These are phyloP conservation scores for Fusarium torulosum DNA, from an alignment of 2,329 filamentous ascomycete species.

Conservation along the genomic window DNA sequence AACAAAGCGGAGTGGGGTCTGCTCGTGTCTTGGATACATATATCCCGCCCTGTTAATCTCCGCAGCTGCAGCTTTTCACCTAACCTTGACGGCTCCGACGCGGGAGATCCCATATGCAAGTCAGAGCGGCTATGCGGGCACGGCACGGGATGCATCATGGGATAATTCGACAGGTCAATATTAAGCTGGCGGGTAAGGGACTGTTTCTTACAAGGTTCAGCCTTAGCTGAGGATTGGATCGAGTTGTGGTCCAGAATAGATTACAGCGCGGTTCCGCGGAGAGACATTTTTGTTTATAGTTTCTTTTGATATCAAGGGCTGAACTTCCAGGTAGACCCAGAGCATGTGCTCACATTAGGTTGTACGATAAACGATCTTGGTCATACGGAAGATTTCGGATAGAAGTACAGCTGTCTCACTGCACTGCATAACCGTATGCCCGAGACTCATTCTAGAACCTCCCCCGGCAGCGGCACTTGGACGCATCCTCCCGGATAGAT, in stretches of 20 bases:
- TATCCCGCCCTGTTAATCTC: slow-evolving; percentile 26
- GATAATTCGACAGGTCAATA: not conserved
- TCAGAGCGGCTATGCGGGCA: slow-evolving; percentile 16
- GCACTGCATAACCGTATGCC: slow-evolving; percentile 25
- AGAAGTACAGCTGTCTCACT: slow-evolving; percentile 27
- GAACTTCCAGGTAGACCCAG: slow-evolving; percentile 5
- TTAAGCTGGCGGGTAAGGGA: not conserved
- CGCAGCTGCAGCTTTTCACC: not conserved
- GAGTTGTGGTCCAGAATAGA: slow-evolving; percentile 4
- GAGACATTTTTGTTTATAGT: not conserved
- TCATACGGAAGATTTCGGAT: slow-evolving; percentile 23
- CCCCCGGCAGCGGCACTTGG: slow-evolving; percentile 3
- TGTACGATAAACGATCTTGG: not conserved
- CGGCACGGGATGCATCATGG: not conserved
- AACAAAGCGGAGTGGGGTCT: not conserved
- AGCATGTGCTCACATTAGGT: no score
- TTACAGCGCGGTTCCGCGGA: not conserved
- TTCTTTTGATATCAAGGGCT: slow-evolving; percentile 21
- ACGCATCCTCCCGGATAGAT: slow-evolving; percentile 7
- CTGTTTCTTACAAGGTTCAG: slow-evolving; percentile 1
- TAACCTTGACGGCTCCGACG: slow-evolving; percentile 23
- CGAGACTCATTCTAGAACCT: slow-evolving; percentile 14
- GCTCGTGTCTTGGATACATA: slow-evolving; percentile 2
- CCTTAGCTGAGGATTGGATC: not conserved
- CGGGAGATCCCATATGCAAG: slow-evolving; percentile 21